Base-by-base conservation (phyloP, 305 asterid species). In the Nicotiana rustica region DNA sequence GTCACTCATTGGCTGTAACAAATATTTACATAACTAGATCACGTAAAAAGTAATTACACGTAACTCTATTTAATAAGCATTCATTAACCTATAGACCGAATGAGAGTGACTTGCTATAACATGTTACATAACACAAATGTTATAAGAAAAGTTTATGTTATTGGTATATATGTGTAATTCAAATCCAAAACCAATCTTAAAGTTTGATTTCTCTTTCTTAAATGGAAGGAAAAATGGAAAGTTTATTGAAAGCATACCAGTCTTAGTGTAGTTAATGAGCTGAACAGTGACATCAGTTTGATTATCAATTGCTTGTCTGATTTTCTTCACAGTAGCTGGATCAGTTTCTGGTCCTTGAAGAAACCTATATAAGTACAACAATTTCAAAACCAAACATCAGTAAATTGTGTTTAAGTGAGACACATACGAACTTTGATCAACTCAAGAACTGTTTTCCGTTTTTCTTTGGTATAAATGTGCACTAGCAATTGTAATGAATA, bases 291-390 rank as follows among this genome's bases (percentile, higher is more conserved):
- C 99, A 47, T 95, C 98, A 44, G 90, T 91, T 87, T 97, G 98
- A 86, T 85, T 89, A 87, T 97, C 97, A 87, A 97, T 97, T 85
- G 99, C 99, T n/a, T 89, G 87, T 88, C 98, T 90, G 85, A 97
- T 97, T 89, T 97, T 95, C 91, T 82, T 89, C 67, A 97, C 99
- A 1, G 97, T 96, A 0, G 97, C 87, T 8, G 97, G 98, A 89
- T 97, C 98, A 64, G 99, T 97, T 87, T 97, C 99, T 0, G 98
- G 99, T 33, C 98, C 98, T 90, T 97, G 99, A 81, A 97, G 98
- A 86, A 97, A 97, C 87, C 99, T 97, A 84, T 86, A 25, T 82
- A 85, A 83, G 84, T 55, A 13, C 1, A 55, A 31, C 49, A 84
- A 35, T 31, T 29, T 75, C n/a, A 18, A 13, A 73, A 12, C 65